Percentiles rank a stretch among this genome's conserved stretches.
phyloP scores from a whole-genome alignment of 495 filamentous ascomycete genomes.

The Copromyces sp. region DNA sequence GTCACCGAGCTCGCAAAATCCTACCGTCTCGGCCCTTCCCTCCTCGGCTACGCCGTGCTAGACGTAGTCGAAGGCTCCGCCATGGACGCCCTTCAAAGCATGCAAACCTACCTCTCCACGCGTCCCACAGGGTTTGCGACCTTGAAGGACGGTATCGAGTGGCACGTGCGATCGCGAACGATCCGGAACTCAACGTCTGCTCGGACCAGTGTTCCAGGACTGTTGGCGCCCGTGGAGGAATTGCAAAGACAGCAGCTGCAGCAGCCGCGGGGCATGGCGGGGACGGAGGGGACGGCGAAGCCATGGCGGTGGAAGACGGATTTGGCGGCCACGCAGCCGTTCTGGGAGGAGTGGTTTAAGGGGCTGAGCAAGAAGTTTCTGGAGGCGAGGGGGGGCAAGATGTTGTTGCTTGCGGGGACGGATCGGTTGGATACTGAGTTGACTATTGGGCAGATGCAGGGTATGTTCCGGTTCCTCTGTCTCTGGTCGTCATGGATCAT shows the following conservation, averaged over 20 bases:
- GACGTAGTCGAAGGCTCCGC: conserved; percentile 86
- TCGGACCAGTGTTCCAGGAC: conserved; percentile 73
- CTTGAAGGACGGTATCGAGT: conserved; percentile 72
- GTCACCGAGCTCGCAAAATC: conserved; percentile 67
- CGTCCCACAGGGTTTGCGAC: conserved; percentile 71
- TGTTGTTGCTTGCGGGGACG: conserved; percentile 85
- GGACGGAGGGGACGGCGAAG: conserved; percentile 9
- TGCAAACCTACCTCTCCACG: conserved; percentile 82
- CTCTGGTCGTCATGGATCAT: neutral
- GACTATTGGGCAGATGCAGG: conserved; percentile 97
- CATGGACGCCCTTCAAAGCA: conserved; percentile 89
- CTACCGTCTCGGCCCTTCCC: conserved; percentile 35
- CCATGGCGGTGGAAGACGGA: conserved; percentile 82
- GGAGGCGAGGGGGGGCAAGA: conserved; percentile 70
- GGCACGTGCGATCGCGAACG: conserved; percentile 87
- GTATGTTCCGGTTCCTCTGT: conserved; percentile 30
- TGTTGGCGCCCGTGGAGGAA: conserved; percentile 41
- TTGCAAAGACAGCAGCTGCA: neutral
- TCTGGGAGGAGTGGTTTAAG: conserved; percentile 90
- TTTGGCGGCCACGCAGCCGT: conserved; percentile 71
- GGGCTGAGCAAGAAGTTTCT: conserved; percentile 87
- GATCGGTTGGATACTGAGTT: conserved; percentile 90
- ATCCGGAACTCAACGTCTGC: conserved; percentile 76
- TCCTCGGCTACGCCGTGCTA: conserved; percentile 82
- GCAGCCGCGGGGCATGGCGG: conserved; percentile 11